Percentiles rank a stretch among this genome's conserved stretches.
These are phyloP conservation scores for Penicillium cinerascens DNA, from an alignment of 495 filamentous ascomycete species.

Conservation along the genomic window DNA sequence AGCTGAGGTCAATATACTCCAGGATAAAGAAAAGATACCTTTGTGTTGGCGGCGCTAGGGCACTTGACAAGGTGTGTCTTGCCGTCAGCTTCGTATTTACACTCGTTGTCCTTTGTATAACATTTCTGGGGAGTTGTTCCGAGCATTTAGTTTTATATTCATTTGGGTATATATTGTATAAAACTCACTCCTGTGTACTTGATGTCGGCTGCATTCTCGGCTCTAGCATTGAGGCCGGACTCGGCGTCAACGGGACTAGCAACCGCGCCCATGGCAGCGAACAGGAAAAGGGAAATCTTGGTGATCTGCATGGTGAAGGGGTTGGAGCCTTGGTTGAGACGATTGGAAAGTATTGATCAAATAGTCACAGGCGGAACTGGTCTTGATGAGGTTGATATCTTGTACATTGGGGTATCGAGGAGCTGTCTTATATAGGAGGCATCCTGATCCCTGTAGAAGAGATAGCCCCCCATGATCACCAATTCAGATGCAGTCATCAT, in stretches of 20 bases:
- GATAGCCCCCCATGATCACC: not conserved
- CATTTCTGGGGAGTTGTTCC: not conserved
- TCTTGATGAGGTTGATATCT: not conserved
- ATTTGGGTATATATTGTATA: not conserved
- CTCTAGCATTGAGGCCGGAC: not conserved
- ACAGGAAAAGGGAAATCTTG: slow-evolving; percentile 1
- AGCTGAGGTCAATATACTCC: not conserved
- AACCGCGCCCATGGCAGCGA: slow-evolving; percentile 1
- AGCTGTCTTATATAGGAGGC: slow-evolving; percentile 1
- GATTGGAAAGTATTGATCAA: too few relatives aligned
- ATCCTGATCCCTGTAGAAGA: not conserved
- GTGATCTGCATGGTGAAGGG: slow-evolving; percentile 2
- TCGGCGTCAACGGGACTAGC: slow-evolving; percentile 1
- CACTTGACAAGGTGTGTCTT: not conserved
- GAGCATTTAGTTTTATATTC: not conserved
- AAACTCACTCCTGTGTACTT: not conserved
- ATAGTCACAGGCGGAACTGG: not conserved
- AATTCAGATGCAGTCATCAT: not conserved
- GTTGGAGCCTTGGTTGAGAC: not conserved
- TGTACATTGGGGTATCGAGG: not conserved
- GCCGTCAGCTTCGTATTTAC: not conserved
- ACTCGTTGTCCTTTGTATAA: not conserved
- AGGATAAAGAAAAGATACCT: not conserved
- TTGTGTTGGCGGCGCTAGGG: not conserved
- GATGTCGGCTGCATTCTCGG: not conserved